Evolutionary conservation across 192 early-diverging fungal genomes (phyloP), one percentile per base, ranked within the genome.

Genomic region (Coemansia sp.): DNA sequence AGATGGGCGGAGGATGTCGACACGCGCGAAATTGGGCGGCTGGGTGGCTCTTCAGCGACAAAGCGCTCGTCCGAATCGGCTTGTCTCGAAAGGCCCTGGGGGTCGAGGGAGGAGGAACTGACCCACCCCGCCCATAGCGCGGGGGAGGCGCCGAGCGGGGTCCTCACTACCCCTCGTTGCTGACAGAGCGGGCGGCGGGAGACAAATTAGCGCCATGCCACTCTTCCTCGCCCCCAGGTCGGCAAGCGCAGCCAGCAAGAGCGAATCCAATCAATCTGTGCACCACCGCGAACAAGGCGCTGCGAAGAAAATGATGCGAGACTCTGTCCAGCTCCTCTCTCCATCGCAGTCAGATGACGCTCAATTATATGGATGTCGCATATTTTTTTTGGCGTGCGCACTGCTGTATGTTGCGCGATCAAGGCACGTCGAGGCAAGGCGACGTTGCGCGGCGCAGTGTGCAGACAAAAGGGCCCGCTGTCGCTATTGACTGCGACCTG

Each of bases 101-200:
- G 51, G 25, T 25, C 25, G 25, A 29, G 25, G 51, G 51, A 27
- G 51, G 51, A 53, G 21, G 51, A 53, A n/a, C 51, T 4, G 51
- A 53, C 51, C 51, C 51, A 29, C 51, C 51, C 51, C 51, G 25
- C 14, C 51, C 55, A 31, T 31, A n/a, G 27, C 29, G 55, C 55
- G 55, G 55, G 55, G 55, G 29, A 57, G 55, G 29, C 55, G 55
- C 55, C 55, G 55, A 57, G 31, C 55, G 29, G 6, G 55, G 55
- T 15, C 55, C 25, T 17, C 55, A 57, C 25, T 15, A 14, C 55
- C 55, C 55, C 29, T 31, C 15, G 31, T 57, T 57, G 55, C 55
- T 57, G 55, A 57, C 55, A 57, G 55, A 57, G 39, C 39, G 39
- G 7, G 29, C 15, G 29, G 55, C 27, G 55, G 31, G 55, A 57